Base-by-base conservation (phyloP, 306 rosid genomes). In the Ormosia emarginata region DNA sequence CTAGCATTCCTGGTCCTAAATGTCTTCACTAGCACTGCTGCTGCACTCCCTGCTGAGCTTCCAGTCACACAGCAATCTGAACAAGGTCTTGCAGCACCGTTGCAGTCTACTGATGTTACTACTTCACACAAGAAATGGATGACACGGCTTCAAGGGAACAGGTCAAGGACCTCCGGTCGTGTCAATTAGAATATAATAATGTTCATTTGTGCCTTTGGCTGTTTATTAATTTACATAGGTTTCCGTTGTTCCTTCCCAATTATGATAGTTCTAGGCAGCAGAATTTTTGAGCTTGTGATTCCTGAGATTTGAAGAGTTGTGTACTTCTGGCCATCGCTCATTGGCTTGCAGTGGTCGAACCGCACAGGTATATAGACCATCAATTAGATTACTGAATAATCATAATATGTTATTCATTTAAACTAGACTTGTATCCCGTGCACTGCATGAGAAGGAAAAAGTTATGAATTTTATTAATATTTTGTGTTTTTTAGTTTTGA, bases 11-110 rank as follows among this genome's bases (percentile, higher is more conserved):
- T 92, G 78, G 92, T 93, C 73, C 87, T 95, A 11, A 95, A 93
- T 84, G 97, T 88, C 67, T 95, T 95, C 79, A 95, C 98, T 2
- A 93, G 98, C 90, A 86, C 96, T 34, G 98, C 99, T 52, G 74
- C 99, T 33, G 99, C 99, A n/a, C 91, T 95, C 69, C 98, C 98
- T 58, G 99, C 99, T 1, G 99, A 95, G 86, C 97, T 93, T 79
- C 97, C 99, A 7, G 74, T 49, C 63, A 8, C 89, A 24, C 84
- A 82, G 72, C 85, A 88, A 49, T 74, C 89, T 17, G 82, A 76
- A 71, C 81, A 75, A 49, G 68, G 75, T 44, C n/a, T 70, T 69
- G 71, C 83, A 30, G 66, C 91, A 66, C 75, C 67, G 41, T 32
- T 76, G 8, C 81, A 70, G 7, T 39, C 79, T 41, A 34, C 82